Percentiles rank a stretch among this genome's conserved stretches.
These are phyloP conservation scores for Monilinia polystroma DNA, from an alignment of 2,329 filamentous ascomycete genomes.

Conservation along the genomic window DNA sequence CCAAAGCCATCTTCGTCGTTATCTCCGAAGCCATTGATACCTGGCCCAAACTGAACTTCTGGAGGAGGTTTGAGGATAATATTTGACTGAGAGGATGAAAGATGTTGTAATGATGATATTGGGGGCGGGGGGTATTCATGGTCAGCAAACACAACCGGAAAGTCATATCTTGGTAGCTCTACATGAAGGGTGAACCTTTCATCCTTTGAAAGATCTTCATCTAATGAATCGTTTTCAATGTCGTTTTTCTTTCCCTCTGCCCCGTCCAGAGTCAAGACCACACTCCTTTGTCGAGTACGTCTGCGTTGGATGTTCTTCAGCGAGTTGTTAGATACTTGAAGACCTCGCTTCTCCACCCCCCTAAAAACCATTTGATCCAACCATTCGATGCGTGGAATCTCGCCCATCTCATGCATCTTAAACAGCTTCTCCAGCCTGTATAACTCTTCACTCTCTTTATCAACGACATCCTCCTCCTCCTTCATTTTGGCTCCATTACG, in stretches of 20 bases:
- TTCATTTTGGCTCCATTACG: slow-evolving; percentile 51
- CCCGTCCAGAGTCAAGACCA: slow-evolving; percentile 40
- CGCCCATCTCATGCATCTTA: slow-evolving; percentile 98
- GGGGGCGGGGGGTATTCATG: slow-evolving; percentile 87
- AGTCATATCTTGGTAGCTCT: slow-evolving; percentile 92
- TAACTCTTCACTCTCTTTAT: slow-evolving; percentile 77
- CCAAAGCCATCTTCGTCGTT: slow-evolving; percentile 47
- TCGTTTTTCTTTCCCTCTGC: slow-evolving; percentile 37
- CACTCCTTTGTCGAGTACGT: slow-evolving; percentile 40
- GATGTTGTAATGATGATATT: slow-evolving; percentile 70
- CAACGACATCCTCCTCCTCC: slow-evolving; percentile 49
- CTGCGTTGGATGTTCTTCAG: slow-evolving; percentile 57
- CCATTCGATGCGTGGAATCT: slow-evolving; percentile 92
- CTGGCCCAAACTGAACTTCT: slow-evolving; percentile 85
- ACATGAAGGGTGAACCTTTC: slow-evolving; percentile 81
- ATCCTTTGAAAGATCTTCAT: slow-evolving; percentile 42
- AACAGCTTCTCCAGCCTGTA: slow-evolving; percentile 86
- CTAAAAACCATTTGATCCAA: slow-evolving; percentile 92
- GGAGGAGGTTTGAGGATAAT: slow-evolving; percentile 76
- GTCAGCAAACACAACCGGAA: slow-evolving; percentile 92
- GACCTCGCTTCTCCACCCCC: slow-evolving; percentile 74
- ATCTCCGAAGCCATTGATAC: slow-evolving; percentile 70
- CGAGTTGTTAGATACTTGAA: slow-evolving; percentile 62
- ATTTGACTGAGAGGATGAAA: slow-evolving; percentile 63
- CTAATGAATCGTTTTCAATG: slow-evolving; percentile 43